Evolutionary conservation across 2,329 filamentous ascomycete species (phyloP).

Genomic region (Ceratocystis alfenasii): DNA sequence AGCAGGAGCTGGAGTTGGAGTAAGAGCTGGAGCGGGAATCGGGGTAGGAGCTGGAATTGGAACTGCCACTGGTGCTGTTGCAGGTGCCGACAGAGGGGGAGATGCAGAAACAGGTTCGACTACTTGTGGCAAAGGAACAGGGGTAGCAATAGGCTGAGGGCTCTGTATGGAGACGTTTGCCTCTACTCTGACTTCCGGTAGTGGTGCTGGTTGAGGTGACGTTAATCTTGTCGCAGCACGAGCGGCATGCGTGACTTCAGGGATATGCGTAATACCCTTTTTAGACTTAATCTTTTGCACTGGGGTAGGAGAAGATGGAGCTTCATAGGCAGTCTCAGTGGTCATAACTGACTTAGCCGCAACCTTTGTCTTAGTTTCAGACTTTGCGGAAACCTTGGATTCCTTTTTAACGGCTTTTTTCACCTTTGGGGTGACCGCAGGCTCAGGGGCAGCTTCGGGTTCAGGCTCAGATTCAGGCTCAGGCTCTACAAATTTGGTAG

Average conservation of each 20-base stretch:
- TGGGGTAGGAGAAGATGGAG: background rate
- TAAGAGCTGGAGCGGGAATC: background rate
- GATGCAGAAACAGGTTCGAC: background rate
- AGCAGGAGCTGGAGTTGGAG: background rate
- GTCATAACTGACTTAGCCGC: background rate
- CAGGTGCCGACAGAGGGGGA: background rate
- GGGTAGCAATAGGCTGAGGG: background rate
- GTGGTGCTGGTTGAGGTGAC: background rate
- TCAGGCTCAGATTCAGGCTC: background rate
- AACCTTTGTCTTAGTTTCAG: constrained; percentile 12
- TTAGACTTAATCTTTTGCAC: background rate
- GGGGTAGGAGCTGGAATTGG: background rate
- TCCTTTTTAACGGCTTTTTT: constrained; percentile 15
- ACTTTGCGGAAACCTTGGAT: constrained; percentile 11
- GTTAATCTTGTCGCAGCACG: background rate
- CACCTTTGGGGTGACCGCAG: constrained; percentile 6
- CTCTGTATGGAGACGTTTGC: background rate
- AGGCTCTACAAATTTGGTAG: constrained; percentile 21
- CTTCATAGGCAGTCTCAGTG: background rate
- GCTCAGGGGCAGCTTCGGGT: background rate
- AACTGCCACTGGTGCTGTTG: constrained; percentile 3
- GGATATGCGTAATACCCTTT: background rate
- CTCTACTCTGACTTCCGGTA: background rate
- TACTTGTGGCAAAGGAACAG: background rate
- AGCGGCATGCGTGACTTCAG: background rate